A percentile compares a stretch with the other conserved stretches of the same genome.
Evolutionary conservation across 768 basidiomycete genomes (phyloP).

Genomic region (Lactifluus piperatus): DNA sequence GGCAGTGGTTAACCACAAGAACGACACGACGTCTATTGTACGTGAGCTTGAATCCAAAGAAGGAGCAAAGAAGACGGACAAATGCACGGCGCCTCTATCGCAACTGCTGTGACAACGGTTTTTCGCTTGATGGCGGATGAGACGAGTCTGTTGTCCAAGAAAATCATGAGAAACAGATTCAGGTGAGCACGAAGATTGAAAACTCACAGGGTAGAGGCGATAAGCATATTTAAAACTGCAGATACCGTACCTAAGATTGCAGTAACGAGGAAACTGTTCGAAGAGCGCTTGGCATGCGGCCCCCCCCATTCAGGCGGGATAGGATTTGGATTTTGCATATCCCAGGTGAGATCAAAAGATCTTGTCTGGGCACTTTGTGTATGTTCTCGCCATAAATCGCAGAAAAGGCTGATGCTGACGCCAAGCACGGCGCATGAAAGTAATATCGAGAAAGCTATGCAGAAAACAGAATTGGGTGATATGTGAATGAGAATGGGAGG

Average conservation of each 20-base stretch:
- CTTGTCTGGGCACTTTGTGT: not conserved
- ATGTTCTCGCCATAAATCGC: too few relatives aligned
- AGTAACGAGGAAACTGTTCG: not conserved
- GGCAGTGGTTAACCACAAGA: slow-evolving; percentile 7
- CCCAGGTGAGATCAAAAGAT: accelerated
- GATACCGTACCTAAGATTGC: not conserved
- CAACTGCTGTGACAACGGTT: slow-evolving; percentile 3
- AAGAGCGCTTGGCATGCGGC: not conserved
- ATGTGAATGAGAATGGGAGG: not conserved
- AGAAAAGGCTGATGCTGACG: slow-evolving; percentile 5
- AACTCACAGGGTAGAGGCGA: slow-evolving; percentile 1
- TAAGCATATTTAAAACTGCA: not conserved
- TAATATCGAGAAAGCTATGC: slow-evolving; percentile 1
- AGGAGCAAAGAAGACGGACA: not conserved
- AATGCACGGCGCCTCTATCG: slow-evolving; percentile 7
- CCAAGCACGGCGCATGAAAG: slow-evolving; percentile 5
- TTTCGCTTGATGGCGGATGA: not conserved
- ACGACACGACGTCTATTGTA: not conserved
- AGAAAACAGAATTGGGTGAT: not conserved
- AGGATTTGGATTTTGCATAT: not conserved
- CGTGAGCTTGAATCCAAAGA: not conserved
- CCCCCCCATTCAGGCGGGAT: too few relatives aligned
- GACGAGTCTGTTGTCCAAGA: not conserved
- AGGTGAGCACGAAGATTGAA: not conserved
- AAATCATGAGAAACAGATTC: not conserved